These are phyloP conservation scores for Nemania sp. DNA, from an alignment of 2,329 filamentous ascomycete species.

Conservation along the genomic window DNA sequence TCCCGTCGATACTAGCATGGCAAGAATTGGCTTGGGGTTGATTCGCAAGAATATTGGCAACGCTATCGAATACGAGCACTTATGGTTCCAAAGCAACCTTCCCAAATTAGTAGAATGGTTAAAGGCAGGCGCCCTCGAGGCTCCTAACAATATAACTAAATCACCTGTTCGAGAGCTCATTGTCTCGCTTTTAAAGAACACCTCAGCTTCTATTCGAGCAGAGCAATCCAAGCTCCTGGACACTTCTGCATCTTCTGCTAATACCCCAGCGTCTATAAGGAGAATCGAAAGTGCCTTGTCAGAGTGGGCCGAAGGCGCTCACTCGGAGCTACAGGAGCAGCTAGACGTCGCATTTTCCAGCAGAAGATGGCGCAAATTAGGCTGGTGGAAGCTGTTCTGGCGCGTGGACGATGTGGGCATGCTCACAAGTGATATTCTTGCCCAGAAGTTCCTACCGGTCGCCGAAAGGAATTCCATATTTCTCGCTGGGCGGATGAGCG, in stretches of 20 bases:
- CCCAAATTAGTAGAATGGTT: constrained; percentile 70
- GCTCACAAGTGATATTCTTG: constrained; percentile 78
- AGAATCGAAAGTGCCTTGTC: constrained; percentile 64
- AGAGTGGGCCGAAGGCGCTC: constrained; percentile 77
- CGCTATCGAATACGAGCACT: constrained; percentile 71
- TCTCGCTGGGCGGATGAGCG: constrained; percentile 73
- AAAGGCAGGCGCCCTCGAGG: constrained; percentile 49
- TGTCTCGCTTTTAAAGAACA: constrained; percentile 64
- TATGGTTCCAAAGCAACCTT: constrained; percentile 75
- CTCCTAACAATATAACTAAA: constrained; percentile 58
- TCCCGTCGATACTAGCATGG: constrained; percentile 67
- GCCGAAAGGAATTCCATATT: constrained; percentile 85
- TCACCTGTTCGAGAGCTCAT: constrained; percentile 69
- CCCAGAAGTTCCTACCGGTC: constrained; percentile 73
- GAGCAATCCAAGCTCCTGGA: constrained; percentile 51
- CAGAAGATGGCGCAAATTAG: constrained; percentile 76
- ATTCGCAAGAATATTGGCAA: constrained; percentile 73
- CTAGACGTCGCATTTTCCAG: constrained; percentile 78
- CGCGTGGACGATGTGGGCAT: constrained; percentile 88
- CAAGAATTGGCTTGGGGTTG: constrained; percentile 63
- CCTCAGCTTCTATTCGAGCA: constrained; percentile 54
- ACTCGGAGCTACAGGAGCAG: constrained; percentile 80
- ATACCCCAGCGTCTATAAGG: constrained; percentile 46
- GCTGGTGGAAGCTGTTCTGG: constrained; percentile 97
- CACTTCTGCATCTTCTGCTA: constrained; percentile 38